Evolutionary conservation across 306 rosid genomes (phyloP), one percentile per base, ranked within the genome.

Genomic region (Senna tora): DNA sequence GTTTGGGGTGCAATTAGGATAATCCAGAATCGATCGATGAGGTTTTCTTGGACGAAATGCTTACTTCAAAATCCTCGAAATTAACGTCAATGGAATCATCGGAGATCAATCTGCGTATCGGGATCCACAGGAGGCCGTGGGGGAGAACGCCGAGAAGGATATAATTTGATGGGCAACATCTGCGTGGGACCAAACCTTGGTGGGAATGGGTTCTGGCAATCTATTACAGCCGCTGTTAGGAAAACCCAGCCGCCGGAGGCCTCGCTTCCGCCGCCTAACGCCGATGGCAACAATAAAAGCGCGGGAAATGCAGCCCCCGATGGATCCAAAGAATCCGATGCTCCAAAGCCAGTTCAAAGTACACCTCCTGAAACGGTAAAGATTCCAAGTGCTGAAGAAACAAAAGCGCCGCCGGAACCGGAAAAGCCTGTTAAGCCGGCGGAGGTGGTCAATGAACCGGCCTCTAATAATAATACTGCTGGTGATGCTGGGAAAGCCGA

Each of bases 131-230:
- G 73, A 56, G 65, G 75, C 79, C 70, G 64, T 64, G 83, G 72
- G 65, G 57, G 57, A 79, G 65, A 55, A 49, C 68, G 68, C 77
- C 74, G 68, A 43, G 58, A 73, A 68, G 19, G 49, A 56, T 52
- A 73, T 63, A 50, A 58, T 75, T 84, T 85, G 73, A 94, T 94
- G 99, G 99, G 99, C 77, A 94, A 94, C 83, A 86, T 86, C 76
- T 94, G 99, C 12, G 88, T 86, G 15, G 98, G 98, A 63, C 96
- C 97, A 58, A 91, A 76, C 79, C 61, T 74, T 42, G 85, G 89
- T 25, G 73, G 83, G 4, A 77, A 75, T 65, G 89, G 94, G 41
- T 89, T 94, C 82, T 69, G 87, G 39, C 95, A 94, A 77, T 79
- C 91, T 68, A 85, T 94, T 11, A 56, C 92, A 7, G 94, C 89